phyloP scores from a whole-genome alignment of 495 filamentous ascomycete species.

The Clohesyomyces aquaticus region DNA sequence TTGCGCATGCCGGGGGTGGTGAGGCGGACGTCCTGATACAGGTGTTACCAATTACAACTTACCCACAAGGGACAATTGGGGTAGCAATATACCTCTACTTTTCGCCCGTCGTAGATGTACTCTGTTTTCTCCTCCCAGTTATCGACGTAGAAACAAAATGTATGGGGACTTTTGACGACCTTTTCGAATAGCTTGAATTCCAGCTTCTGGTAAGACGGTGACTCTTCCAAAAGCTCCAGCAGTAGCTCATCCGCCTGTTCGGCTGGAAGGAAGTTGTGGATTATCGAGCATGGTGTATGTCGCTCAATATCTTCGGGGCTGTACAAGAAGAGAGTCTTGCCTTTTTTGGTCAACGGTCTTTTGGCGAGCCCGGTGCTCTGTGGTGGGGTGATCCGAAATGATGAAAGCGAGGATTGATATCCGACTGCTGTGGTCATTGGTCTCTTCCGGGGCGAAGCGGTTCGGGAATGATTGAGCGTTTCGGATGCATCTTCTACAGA shows the following conservation, averaged over 20 bases:
- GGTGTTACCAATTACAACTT: background rate
- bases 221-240: constrained; percentile 74
- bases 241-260: constrained; percentile 74
- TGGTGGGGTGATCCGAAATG: constrained; percentile 26
- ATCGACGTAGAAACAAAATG: constrained; percentile 78
- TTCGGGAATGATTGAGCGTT: constrained; percentile 9
- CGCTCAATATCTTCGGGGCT: constrained; percentile 74
- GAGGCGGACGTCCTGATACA: constrained; percentile 70
- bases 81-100: constrained; percentile 55
- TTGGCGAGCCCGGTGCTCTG: constrained; percentile 10
- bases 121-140: constrained; percentile 71
- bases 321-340: constrained; percentile 79
- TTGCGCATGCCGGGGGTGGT: constrained; percentile 70
- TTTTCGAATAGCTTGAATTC: constrained; percentile 86
- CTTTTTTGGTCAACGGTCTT: constrained; percentile 68
- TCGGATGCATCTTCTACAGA: constrained; percentile 67
- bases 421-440: constrained; percentile 46
- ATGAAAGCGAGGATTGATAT: constrained; percentile 45
- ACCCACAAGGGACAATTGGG: background rate
- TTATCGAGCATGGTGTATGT: constrained; percentile 84
- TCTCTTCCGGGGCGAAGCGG: constrained; percentile 31
- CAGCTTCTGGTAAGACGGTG: constrained; percentile 69
- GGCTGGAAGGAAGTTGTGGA: constrained; percentile 83
- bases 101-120: constrained; percentile 81
- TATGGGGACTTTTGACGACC: constrained; percentile 79